phyloP scores from a whole-genome alignment of 352 stramenopile genomes.

The Pythium dissotocum region DNA sequence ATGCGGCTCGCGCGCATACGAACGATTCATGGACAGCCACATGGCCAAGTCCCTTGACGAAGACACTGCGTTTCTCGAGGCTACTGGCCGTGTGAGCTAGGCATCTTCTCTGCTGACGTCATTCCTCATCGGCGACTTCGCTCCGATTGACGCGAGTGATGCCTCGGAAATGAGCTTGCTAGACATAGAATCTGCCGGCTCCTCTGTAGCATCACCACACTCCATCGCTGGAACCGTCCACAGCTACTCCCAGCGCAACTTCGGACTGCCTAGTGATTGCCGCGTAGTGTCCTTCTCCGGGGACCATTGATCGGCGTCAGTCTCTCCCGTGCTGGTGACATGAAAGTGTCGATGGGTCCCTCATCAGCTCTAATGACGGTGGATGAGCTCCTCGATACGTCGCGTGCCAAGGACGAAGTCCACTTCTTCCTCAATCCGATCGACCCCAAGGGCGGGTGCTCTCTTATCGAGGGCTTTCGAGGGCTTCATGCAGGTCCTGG shows the following conservation, averaged over 20 bases:
- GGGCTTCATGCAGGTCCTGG: slow-evolving; percentile 57
- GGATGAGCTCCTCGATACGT: slow-evolving; percentile 41
- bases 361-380: slow-evolving; percentile 68
- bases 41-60: slow-evolving; percentile 61
- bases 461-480: no score
- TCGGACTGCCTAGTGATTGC: slow-evolving; percentile 56
- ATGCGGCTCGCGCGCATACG: slow-evolving; percentile 77
- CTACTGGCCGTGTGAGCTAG: slow-evolving; percentile 48
- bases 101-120: slow-evolving; percentile 80
- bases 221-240: slow-evolving; percentile 46
- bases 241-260: slow-evolving; percentile 66
- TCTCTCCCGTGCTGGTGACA: slow-evolving; percentile 50
- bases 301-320: slow-evolving; percentile 71
- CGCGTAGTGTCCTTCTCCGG: slow-evolving; percentile 75
- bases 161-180: slow-evolving; percentile 86
- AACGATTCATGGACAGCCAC: slow-evolving; percentile 84
- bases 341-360: slow-evolving; percentile 64
- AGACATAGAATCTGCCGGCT: slow-evolving; percentile 51
- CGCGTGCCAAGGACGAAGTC: slow-evolving; percentile 59
- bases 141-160: slow-evolving; percentile 77
- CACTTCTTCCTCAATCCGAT: slow-evolving; percentile 86
- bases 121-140: slow-evolving; percentile 61
- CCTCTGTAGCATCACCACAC: slow-evolving; percentile 51
- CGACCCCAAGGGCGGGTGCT: slow-evolving; percentile 35
- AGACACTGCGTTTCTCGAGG: slow-evolving; percentile 44